Base-by-base conservation (phyloP, 164 flowering plant species). In the Umbellularia californica region DNA sequence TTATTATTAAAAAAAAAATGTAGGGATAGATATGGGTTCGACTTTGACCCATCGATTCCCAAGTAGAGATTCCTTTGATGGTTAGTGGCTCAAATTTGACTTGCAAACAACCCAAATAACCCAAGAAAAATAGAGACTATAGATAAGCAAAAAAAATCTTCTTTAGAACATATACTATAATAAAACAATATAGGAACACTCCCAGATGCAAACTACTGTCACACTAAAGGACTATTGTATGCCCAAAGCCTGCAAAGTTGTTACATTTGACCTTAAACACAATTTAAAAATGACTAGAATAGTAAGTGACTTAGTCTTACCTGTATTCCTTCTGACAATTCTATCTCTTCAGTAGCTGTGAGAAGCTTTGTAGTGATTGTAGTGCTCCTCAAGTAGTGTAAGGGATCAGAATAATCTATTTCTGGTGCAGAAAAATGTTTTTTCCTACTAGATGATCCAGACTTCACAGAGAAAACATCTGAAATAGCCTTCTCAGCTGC, bases 291-390 rank as follows among this genome's bases (percentile, higher is more conserved):
- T 60, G 64, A 60, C 64, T 60, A 19, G 64, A 7, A 60, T 15
- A 20, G 23, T 22, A 5, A 19, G 47, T 7, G 28, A 64, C 11
- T 11, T 24, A 51, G n/a, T 41, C 23, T 13, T 20, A 95, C 98
- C 96, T 95, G 97, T 81, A 95, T 91, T 80, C 97, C 98, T 77
- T 75, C 90, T 69, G 98, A 92, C 73, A 89, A 78, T 80, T 85
- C 85, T 51, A 82, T 75, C 77, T 95, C 98, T 81, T 93, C 98
- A 22, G 79, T 69, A 6, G 90, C 84, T 69, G 94, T 88, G 30
- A 95, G 98, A 77, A 95, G 97, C 87, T 79, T 89, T 50, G 89
- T 83, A 75, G 75, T 73, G 73, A 83, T 84, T 17, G 92, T 87
- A 13, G 92, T 88, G 73, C 87, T 84, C 82, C 92, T 85, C 76